A percentile compares a stretch with the other conserved stretches of the same genome.
phyloP scores from a whole-genome alignment of 2,329 filamentous ascomycete genomes.

The Penicillium sp. region DNA sequence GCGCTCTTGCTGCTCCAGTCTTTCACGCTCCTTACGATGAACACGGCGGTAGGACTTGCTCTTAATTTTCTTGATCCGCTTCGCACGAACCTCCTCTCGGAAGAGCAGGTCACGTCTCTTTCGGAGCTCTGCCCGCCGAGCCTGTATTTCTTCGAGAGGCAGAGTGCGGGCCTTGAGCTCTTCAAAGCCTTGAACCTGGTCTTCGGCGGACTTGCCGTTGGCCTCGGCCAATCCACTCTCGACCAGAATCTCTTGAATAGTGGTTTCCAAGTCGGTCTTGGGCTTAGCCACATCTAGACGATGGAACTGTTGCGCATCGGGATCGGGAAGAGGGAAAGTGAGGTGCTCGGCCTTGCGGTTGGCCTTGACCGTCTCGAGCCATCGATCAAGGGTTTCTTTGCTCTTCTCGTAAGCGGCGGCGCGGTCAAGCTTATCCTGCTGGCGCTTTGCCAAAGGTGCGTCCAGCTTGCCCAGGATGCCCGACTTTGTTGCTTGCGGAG shows the following conservation, averaged over 20 bases:
- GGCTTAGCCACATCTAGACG: constrained; percentile 64
- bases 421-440: constrained; percentile 85
- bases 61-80: constrained; percentile 98
- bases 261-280: constrained; percentile 80
- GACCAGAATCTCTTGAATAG: constrained; percentile 86
- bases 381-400: constrained; percentile 86
- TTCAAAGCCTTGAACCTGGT: constrained; percentile 71
- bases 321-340: constrained; percentile 81
- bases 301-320: constrained; percentile 64
- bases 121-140: constrained; percentile 74
- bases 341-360: constrained; percentile 92
- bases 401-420: constrained; percentile 85
- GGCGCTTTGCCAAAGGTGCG: constrained; percentile 80
- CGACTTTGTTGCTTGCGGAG: constrained; percentile 57
- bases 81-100: constrained; percentile 83
- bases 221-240: constrained; percentile 75
- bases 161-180: constrained; percentile 74
- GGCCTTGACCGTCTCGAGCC: constrained; percentile 93
- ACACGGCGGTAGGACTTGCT: constrained; percentile 93
- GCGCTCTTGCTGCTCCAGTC: constrained; percentile 62
- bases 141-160: constrained; percentile 74
- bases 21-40: constrained; percentile 78
- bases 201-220: constrained; percentile 66
- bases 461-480: constrained; percentile 73
- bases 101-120: constrained; percentile 84